A percentile compares a stretch with the other conserved stretches of the same genome.
phyloP scores from a whole-genome alignment of 2,329 filamentous ascomycete genomes.

The Paraconiothyrium brasiliense region DNA sequence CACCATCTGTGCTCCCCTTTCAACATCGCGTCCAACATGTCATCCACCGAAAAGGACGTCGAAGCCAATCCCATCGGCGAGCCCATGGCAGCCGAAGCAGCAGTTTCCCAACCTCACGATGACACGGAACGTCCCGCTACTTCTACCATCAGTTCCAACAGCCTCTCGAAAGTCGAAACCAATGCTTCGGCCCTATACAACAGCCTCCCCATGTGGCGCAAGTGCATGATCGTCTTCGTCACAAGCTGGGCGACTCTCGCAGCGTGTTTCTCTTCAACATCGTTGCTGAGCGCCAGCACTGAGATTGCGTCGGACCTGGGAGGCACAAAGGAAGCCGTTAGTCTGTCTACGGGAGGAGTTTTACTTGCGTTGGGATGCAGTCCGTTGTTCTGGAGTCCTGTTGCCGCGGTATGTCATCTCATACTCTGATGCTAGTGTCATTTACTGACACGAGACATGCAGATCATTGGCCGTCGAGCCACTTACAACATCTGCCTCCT shows the following conservation, averaged over 20 bases:
- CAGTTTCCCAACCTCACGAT: not conserved
- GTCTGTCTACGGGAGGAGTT: conserved; percentile 25
- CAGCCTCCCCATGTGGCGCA: conserved; percentile 31
- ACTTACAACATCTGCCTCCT: conserved; percentile 24
- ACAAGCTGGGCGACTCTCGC: conserved; percentile 55
- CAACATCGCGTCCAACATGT: not conserved
- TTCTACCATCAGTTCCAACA: not conserved
- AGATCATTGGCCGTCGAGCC: conserved; percentile 25
- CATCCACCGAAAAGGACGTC: not conserved
- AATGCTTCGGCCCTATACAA: conserved; percentile 12
- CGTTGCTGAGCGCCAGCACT: conserved; percentile 51
- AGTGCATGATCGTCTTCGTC: conserved; percentile 53
- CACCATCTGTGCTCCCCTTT: not conserved
- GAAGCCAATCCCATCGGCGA: not conserved
- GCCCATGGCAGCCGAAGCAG: not conserved
- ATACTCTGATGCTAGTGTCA: not conserved
- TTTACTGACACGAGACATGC: not conserved
- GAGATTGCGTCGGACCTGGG: conserved; percentile 47
- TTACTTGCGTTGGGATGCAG: conserved; percentile 29
- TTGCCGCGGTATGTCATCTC: conserved; percentile 19
- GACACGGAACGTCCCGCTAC: not conserved
- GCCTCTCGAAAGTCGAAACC: not conserved
- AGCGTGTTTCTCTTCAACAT: conserved; percentile 55
- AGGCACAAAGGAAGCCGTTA: conserved; percentile 26
- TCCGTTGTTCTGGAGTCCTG: conserved; percentile 26